Conservation (phyloP, 2,329 filamentous ascomycete genomes). For the Paraconiothyrium sp. region DNA sequence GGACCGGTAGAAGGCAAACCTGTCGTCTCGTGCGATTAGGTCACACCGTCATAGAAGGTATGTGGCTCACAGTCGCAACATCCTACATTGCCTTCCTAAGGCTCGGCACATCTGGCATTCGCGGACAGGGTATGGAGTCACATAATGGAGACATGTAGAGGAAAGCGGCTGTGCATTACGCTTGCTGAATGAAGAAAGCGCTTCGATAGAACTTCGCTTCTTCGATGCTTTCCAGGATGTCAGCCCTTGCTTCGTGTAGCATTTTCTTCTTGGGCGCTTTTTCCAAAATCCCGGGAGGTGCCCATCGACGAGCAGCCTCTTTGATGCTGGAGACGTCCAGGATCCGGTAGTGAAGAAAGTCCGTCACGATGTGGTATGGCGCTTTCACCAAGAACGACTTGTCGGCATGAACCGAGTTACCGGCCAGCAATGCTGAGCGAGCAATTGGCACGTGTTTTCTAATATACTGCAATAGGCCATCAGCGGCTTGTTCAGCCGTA, state of each 20-base stretch:
- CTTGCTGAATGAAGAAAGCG: conserved; percentile 64
- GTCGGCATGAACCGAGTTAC: conserved; percentile 94
- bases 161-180: conserved; percentile 1
- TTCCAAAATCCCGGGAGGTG: conserved; percentile 66
- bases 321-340: conserved; percentile 93
- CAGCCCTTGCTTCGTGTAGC: conserved; percentile 82
- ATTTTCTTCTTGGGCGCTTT: conserved; percentile 76
- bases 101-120: background rate
- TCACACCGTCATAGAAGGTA: background rate
- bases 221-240: conserved; percentile 94
- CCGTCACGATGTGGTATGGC: conserved; percentile 77
- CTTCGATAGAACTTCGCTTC: conserved; percentile 87
- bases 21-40: background rate
- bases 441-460: conserved; percentile 73
- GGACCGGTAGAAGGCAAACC: background rate
- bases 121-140: background rate
- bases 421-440: conserved; percentile 78
- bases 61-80: background rate
- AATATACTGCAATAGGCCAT: conserved; percentile 80
- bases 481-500: conserved; percentile 76
- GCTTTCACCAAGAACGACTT: conserved; percentile 77
- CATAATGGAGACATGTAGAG: background rate
- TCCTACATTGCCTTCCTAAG: background rate
- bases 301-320: conserved; percentile 88
- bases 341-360: conserved; percentile 87